Conservation (phyloP, 192 early-diverging fungal species). For the Podila epicladia region DNA sequence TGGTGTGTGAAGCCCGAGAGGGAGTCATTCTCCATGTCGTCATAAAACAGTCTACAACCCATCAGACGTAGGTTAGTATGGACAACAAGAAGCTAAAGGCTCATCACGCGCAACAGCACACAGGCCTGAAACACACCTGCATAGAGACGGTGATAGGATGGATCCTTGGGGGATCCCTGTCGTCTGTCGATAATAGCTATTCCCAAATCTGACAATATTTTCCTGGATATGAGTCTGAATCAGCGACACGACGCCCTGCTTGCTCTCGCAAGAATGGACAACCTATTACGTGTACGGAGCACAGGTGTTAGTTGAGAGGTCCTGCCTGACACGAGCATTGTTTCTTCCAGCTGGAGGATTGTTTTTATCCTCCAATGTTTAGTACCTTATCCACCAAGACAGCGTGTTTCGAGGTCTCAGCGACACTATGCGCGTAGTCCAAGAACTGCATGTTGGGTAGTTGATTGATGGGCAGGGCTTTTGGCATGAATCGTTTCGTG, state of each 20-base stretch:
- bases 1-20: conserved; percentile 55
- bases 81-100: neutral
- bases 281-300: conserved; percentile 49
- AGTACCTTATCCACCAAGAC: conserved; percentile 74
- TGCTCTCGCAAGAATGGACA: conserved; percentile 62
- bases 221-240: conserved; percentile 72
- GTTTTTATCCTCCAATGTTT: too few species aligned
- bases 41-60: conserved; percentile 74
- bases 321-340: neutral
- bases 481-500: conserved; percentile 23
- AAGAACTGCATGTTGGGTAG: conserved; percentile 13
- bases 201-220: conserved; percentile 73
- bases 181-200: conserved; percentile 71
- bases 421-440: conserved; percentile 56
- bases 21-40: conserved; percentile 71
- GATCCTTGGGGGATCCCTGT: conserved; percentile 95
- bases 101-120: neutral
- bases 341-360: too few species aligned
- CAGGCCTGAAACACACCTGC: conserved; percentile 64
- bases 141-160: conserved; percentile 84
- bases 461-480: conserved; percentile 9
- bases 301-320: neutral
- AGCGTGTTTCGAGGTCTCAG: conserved; percentile 60
- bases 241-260: conserved; percentile 53
- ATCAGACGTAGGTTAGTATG: neutral